Conservation (phyloP, 2,329 filamentous ascomycete species). For the Sphaerostilbella broomeana region DNA sequence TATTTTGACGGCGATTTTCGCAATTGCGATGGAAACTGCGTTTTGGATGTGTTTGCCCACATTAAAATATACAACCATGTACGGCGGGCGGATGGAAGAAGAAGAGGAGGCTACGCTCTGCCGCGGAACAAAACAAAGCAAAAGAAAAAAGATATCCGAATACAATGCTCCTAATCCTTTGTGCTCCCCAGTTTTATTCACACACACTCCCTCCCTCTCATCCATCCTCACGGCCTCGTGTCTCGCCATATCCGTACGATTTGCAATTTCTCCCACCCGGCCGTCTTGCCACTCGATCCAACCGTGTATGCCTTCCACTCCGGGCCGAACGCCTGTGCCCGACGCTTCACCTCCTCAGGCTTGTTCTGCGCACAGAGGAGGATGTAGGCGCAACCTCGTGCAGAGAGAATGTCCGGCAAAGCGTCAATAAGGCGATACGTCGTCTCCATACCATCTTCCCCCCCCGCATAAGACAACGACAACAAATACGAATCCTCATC, state of each 20-base stretch:
- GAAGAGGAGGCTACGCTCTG: constrained; percentile 21
- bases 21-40: constrained; percentile 28
- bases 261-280: constrained; percentile 90
- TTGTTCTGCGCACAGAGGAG: constrained; percentile 86
- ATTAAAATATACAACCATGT: constrained; percentile 17
- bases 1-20: constrained; percentile 21
- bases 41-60: constrained; percentile 29
- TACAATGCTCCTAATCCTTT: constrained; percentile 17
- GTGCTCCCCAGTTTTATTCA: not conserved
- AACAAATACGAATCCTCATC: constrained; percentile 79
- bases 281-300: constrained; percentile 74
- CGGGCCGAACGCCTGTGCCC: constrained; percentile 45
- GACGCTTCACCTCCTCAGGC: constrained; percentile 64
- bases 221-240: constrained; percentile 2
- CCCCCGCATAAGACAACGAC: constrained; percentile 82
- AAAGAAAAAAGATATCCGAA: constrained; percentile 23
- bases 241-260: constrained; percentile 79
- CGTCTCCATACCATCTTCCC: constrained; percentile 86
- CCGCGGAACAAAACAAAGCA: constrained; percentile 17
- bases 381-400: constrained; percentile 76
- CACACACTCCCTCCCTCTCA: constrained; percentile 7
- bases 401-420: constrained; percentile 57
- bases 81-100: constrained; percentile 21
- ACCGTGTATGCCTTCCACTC: constrained; percentile 73
- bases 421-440: constrained; percentile 71